Conservation (phyloP, 2,329 filamentous ascomycete species). For the Kalaharituber pfeilii region DNA sequence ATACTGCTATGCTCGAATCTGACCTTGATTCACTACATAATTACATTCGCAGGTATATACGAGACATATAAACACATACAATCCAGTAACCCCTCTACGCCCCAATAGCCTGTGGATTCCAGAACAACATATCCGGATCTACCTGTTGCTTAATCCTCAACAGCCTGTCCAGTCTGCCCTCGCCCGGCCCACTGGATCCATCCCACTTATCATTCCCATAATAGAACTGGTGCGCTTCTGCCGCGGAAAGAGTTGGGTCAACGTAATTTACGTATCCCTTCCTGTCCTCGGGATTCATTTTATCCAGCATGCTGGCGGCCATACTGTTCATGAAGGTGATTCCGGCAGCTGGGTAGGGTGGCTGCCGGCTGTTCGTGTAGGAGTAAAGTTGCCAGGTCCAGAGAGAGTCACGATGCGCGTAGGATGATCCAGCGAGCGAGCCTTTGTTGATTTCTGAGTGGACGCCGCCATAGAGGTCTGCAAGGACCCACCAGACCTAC, state of each 20-base stretch:
- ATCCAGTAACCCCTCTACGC: neutral
- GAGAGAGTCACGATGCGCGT: constrained; percentile 23
- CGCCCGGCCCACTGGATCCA: neutral
- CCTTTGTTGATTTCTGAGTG: constrained; percentile 25
- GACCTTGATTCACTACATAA: no score
- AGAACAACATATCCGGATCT: constrained; percentile 21
- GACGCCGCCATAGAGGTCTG: constrained; percentile 27
- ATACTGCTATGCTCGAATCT: no score
- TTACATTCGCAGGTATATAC: no score
- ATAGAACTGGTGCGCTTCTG: constrained; percentile 22
- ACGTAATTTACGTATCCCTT: constrained; percentile 25
- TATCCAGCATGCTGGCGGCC: constrained; percentile 16
- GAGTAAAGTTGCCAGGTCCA: constrained; percentile 26
- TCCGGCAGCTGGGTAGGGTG: constrained; percentile 15
- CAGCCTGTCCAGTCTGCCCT: constrained; percentile 14
- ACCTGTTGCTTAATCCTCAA: constrained; percentile 29
- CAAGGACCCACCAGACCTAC: constrained; percentile 24
- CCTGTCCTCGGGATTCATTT: constrained; percentile 15
- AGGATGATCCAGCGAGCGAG: constrained; percentile 20
- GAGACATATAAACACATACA: no score
- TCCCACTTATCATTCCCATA: constrained; percentile 23
- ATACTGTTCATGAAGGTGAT: constrained; percentile 19
- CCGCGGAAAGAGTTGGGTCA: constrained; percentile 20
- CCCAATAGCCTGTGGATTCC: constrained; percentile 23
- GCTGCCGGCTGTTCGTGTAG: constrained; percentile 9